phyloP scores from a whole-genome alignment of 495 filamentous ascomycete genomes.

The Neurospora terricola region DNA sequence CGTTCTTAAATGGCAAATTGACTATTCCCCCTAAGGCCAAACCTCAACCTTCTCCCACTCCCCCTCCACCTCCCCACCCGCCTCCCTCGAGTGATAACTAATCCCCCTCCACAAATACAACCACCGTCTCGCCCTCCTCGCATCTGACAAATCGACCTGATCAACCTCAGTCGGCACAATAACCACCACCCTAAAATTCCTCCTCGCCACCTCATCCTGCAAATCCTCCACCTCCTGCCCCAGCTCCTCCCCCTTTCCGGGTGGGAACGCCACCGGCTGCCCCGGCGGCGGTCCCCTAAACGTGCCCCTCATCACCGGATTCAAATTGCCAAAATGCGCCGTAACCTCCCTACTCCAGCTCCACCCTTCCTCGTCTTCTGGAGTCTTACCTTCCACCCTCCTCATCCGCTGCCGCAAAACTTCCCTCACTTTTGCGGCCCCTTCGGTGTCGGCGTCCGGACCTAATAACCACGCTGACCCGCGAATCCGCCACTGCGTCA shows the following conservation, averaged over 20 bases:
- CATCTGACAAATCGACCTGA: conserved; percentile 58
- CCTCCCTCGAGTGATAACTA: conserved; percentile 14
- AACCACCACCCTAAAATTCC: conserved; percentile 78
- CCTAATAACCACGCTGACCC: conserved; percentile 63
- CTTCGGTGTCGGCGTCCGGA: conserved; percentile 43
- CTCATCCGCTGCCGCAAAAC: conserved; percentile 41
- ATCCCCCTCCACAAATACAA: conserved; percentile 47
- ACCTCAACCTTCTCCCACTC: conserved; percentile 70
- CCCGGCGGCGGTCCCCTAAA: conserved; percentile 76
- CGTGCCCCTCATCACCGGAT: conserved; percentile 64
- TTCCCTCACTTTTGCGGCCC: conserved; percentile 33
- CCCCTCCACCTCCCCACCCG: conserved; percentile 33
- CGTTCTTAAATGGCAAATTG: background rate
- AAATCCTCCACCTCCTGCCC: conserved; percentile 62
- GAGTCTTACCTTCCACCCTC: too few species aligned
- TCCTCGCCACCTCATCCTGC: conserved; percentile 55
- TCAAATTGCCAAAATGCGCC: conserved; percentile 79
- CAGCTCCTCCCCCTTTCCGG: conserved; percentile 39
- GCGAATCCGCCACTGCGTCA: conserved; percentile 73
- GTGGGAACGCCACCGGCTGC: conserved; percentile 35
- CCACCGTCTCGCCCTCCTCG: conserved; percentile 54
- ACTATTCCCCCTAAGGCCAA: conserved; percentile 52
- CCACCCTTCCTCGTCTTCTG: conserved; percentile 36
- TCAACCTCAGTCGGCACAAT: conserved; percentile 77
- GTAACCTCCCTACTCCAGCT: conserved; percentile 65